Base-by-base conservation (phyloP, 164 flowering plant species). In the Tetracentron sinense region DNA sequence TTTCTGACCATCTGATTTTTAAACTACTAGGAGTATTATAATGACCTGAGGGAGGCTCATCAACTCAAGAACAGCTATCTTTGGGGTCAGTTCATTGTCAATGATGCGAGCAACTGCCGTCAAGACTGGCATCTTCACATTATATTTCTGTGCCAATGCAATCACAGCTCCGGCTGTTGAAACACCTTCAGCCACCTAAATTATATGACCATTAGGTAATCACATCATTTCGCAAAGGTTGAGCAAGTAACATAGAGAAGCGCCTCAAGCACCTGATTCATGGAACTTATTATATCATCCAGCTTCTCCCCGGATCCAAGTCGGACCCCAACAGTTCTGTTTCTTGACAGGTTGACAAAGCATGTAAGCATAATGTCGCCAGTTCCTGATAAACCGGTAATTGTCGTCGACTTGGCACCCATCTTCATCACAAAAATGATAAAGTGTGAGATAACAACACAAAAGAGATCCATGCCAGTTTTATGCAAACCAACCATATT, bases 361-460 rank as follows among this genome's bases (percentile, higher is more conserved):
- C 98, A 90, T 19, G 98, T 90, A 38, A 93, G 98, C 98, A 93
- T 93, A 26, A 93, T 85, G 83, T 93, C 98, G 22, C 97, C 98
- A 42, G 90, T 88, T 67, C 98, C 98, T 20, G 97, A 93, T 65
- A 93, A 73, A 33, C 98, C 98, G 19, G 96, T 86, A 44, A 93
- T 75, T 58, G 98, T 90, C 48, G 97, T 76, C 33, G 98, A 78
- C 74, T 93, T 93, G 35, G 96, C 98, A 38, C 97, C 98, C 98
- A 93, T 93, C 98, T 93, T 69, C 72, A 78, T 44, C 30, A 26
- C 14, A 52, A 58, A 14, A 46, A 46, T 44, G 25, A 65, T 28
- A 64, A 60, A 52, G 17, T 55, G 54, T 56, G 46, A 72, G 61
- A 62, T 35, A 17, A 54, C 47, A 19, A 52, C 8, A 22, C 47